These are phyloP conservation scores for Lepidium africanum DNA, from an alignment of 345 rosid species.

Conservation along the genomic window DNA sequence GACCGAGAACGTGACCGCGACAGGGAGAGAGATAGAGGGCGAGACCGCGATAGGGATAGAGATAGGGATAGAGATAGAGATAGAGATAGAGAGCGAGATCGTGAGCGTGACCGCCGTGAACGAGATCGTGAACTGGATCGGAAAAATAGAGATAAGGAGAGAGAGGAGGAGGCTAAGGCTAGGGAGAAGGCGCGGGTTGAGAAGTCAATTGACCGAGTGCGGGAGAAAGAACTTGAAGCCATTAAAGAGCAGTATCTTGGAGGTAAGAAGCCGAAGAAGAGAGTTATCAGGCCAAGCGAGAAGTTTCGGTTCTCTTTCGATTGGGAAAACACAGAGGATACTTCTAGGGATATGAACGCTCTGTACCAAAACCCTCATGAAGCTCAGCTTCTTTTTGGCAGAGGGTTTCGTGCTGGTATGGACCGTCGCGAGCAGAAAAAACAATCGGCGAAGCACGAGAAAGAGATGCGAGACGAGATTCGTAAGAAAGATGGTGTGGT, in stretches of 20 bases:
- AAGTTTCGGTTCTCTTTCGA: slow-evolving; percentile 92
- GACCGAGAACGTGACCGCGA: slow-evolving; percentile 30
- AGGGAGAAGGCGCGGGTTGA: slow-evolving; percentile 64
- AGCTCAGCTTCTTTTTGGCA: slow-evolving; percentile 82
- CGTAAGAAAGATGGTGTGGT: slow-evolving; percentile 70
- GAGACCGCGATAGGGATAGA: slow-evolving; percentile 33
- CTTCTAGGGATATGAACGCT: slow-evolving; percentile 76
- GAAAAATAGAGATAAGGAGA: slow-evolving; percentile 48
- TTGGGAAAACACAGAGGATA: slow-evolving; percentile 93
- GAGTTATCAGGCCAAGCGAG: slow-evolving; percentile 88
- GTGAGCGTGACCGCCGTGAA: slow-evolving; percentile 41
- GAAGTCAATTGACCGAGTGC: slow-evolving; percentile 67
- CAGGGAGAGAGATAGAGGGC: slow-evolving; percentile 29
- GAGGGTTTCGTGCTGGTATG: slow-evolving; percentile 95
- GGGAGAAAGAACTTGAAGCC: slow-evolving; percentile 73
- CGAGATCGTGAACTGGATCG: slow-evolving; percentile 41
- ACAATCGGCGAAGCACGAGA: slow-evolving; percentile 87
- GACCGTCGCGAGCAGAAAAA: slow-evolving; percentile 96
- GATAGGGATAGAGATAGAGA: slow-evolving; percentile 29
- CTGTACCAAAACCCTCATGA: slow-evolving; percentile 93
- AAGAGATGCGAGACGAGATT: slow-evolving; percentile 81
- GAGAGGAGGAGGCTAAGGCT: slow-evolving; percentile 55
- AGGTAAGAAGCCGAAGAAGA: slow-evolving; percentile 88
- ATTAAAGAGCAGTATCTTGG: slow-evolving; percentile 90
- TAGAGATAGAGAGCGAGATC: slow-evolving; percentile 28